Evolutionary conservation across 176 grass and related monocot genomes (phyloP).

Genomic region (Oryza punctata): DNA sequence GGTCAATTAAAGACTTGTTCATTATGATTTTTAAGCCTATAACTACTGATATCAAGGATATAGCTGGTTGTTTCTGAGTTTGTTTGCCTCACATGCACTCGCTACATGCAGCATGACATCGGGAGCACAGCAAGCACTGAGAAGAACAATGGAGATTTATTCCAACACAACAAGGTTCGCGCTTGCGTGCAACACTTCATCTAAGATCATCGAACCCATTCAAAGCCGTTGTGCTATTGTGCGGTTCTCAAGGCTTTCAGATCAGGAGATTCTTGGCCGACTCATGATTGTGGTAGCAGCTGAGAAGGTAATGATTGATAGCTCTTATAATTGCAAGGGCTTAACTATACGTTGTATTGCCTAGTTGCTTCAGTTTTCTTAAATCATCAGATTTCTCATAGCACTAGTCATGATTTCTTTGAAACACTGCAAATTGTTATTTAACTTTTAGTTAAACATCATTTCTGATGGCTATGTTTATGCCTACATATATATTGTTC

Average conservation of each 20-base stretch:
- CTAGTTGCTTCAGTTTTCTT: neutral
- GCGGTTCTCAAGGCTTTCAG: constrained; percentile 87
- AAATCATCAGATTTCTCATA: neutral
- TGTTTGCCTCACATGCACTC: constrained; percentile 18
- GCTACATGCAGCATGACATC: constrained; percentile 78
- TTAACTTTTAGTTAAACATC: constrained; percentile 1
- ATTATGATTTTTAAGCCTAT: neutral
- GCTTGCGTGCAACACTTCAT: constrained; percentile 95
- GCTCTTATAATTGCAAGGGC: neutral
- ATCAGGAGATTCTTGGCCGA: constrained; percentile 87
- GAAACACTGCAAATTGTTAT: neutral
- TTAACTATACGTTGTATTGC: neutral
- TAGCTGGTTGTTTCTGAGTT: neutral
- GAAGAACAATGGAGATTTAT: constrained; percentile 99
- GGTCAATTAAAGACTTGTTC: neutral
- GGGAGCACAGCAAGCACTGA: constrained; percentile 89
- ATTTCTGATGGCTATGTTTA: constrained; percentile 4
- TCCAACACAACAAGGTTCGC: constrained; percentile 95
- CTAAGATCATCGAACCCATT: constrained; percentile 98
- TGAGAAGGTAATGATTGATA: constrained; percentile 70
- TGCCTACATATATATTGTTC: neutral
- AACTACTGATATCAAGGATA: constrained; percentile 3
- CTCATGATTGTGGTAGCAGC: constrained; percentile 90
- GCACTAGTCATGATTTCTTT: no score
- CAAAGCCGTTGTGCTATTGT: constrained; percentile 97